phyloP scores from a whole-genome alignment of 2,329 filamentous ascomycete genomes.

The Fusarium mangiferae region DNA sequence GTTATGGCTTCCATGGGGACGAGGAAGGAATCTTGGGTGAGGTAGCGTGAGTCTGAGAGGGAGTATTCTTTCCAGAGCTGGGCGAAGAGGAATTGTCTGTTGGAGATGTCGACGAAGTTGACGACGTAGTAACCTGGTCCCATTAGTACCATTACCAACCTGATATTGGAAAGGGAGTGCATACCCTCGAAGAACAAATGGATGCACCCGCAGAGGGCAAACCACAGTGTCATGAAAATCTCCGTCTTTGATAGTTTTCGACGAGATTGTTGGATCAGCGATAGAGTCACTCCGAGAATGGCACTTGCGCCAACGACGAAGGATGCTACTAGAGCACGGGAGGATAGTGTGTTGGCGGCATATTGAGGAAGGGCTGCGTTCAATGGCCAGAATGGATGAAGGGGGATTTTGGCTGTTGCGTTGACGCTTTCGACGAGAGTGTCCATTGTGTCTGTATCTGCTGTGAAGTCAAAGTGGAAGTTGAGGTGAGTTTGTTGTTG shows the following conservation, averaged over 20 bases:
- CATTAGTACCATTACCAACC: background rate
- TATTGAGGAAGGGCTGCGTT: conserved; percentile 71
- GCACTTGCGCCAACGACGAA: conserved; percentile 67
- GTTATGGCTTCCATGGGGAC: conserved; percentile 67
- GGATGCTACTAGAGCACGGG: conserved; percentile 66
- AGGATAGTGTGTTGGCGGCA: conserved; percentile 71
- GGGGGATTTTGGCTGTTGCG: conserved; percentile 15
- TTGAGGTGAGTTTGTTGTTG: background rate
- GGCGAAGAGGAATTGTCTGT: conserved; percentile 56
- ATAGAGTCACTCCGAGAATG: conserved; percentile 67
- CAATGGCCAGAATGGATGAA: conserved; percentile 78
- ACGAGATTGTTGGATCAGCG: conserved; percentile 62
- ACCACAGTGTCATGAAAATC: conserved; percentile 75
- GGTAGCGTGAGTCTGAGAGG: conserved; percentile 65
- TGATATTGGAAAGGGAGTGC: rapidly evolving
- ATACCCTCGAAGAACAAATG: conserved; percentile 56
- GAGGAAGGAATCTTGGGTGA: conserved; percentile 63
- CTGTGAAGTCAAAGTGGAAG: background rate
- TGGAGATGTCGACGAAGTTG: conserved; percentile 55
- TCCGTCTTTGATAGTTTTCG: conserved; percentile 65
- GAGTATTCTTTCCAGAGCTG: conserved; percentile 70
- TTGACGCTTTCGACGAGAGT: background rate
- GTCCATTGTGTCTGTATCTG: conserved; percentile 20
- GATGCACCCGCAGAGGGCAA: conserved; percentile 72
- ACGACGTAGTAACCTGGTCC: conserved; percentile 59